These are phyloP conservation scores for Bisporella sp. DNA, from an alignment of 2,329 filamentous ascomycete species.

Conservation along the genomic window DNA sequence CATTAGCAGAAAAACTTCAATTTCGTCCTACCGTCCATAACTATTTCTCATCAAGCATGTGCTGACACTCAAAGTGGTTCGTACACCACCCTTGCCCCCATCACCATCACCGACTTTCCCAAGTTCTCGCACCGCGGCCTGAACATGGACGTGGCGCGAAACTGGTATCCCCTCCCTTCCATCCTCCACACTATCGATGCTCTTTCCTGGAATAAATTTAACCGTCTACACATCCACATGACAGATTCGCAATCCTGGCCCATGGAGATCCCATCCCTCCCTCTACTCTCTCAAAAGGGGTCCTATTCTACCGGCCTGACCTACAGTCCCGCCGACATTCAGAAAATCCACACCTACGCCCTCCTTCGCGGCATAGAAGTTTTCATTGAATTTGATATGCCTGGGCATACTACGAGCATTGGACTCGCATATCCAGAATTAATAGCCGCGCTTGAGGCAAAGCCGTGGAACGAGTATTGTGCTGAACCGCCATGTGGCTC, in stretches of 20 bases:
- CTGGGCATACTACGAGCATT: constrained; percentile 68
- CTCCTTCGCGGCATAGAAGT: constrained; percentile 61
- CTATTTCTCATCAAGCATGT: too few relatives aligned
- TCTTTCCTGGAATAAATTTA: constrained; percentile 74
- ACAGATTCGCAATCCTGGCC: constrained; percentile 86
- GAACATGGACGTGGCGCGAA: constrained; percentile 70
- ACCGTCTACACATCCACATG: constrained; percentile 72
- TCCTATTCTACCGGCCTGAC: constrained; percentile 62
- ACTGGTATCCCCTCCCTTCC: constrained; percentile 45
- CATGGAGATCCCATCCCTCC: constrained; percentile 68
- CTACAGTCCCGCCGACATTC: constrained; percentile 61
- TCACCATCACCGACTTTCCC: constrained; percentile 66
- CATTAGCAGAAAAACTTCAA: too few relatives aligned
- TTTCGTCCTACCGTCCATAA: too few relatives aligned
- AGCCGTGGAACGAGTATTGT: constrained; percentile 53
- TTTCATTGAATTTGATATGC: constrained; percentile 74
- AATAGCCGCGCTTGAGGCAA: constrained; percentile 54
- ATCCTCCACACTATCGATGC: constrained; percentile 73
- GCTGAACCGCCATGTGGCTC: constrained; percentile 60
- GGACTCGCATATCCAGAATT: constrained; percentile 62
- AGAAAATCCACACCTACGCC: constrained; percentile 63
- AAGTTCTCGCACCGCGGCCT: constrained; percentile 72
- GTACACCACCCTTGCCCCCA: constrained; percentile 67
- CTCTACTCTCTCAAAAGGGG: constrained; percentile 64
- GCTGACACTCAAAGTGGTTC: constrained; percentile 28